A percentile compares a stretch with the other conserved stretches of the same genome.
Evolutionary conservation across 805 yeast genomes (phyloP).

Genomic region (Teunomyces pallodes): DNA sequence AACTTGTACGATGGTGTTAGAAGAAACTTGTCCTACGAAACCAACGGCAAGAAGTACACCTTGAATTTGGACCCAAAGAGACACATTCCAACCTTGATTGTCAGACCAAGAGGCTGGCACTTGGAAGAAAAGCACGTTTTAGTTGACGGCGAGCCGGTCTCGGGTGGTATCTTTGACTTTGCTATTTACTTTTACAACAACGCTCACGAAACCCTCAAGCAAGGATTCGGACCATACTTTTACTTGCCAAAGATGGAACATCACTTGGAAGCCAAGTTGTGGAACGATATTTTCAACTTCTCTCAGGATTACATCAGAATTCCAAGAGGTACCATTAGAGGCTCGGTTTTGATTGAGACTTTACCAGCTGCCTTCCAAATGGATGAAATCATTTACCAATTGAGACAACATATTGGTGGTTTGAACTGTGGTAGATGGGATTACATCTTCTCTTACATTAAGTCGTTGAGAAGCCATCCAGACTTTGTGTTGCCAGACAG

Average conservation of each 20-base stretch:
- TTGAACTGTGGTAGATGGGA: constrained; percentile 91
- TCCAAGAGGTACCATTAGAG: constrained; percentile 75
- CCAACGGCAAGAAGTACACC: constrained; percentile 45
- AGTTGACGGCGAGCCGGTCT: constrained; percentile 73
- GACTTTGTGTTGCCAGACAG: constrained; percentile 75
- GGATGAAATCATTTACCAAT: constrained; percentile 78
- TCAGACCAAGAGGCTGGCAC: constrained; percentile 90
- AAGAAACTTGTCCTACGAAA: constrained; percentile 48
- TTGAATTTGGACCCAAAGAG: constrained; percentile 47
- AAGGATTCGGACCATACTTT: constrained; percentile 78
- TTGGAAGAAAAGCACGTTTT: constrained; percentile 69
- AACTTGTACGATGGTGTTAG: constrained; percentile 75
- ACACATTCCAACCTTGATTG: constrained; percentile 74
- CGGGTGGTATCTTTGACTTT: constrained; percentile 77
- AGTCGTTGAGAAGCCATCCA: constrained; percentile 66
- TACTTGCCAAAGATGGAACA: constrained; percentile 87
- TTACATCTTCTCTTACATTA: constrained; percentile 78
- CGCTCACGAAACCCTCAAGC: constrained; percentile 56
- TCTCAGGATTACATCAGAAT: constrained; percentile 70
- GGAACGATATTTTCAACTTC: constrained; percentile 78
- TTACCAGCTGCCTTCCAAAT: constrained; percentile 84
- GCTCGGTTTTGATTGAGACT: constrained; percentile 79
- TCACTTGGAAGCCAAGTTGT: constrained; percentile 74
- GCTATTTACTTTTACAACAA: constrained; percentile 77
- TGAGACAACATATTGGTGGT: constrained; percentile 75